phyloP scores from a whole-genome alignment of 495 filamentous ascomycete genomes.

The Glonium stellatum region DNA sequence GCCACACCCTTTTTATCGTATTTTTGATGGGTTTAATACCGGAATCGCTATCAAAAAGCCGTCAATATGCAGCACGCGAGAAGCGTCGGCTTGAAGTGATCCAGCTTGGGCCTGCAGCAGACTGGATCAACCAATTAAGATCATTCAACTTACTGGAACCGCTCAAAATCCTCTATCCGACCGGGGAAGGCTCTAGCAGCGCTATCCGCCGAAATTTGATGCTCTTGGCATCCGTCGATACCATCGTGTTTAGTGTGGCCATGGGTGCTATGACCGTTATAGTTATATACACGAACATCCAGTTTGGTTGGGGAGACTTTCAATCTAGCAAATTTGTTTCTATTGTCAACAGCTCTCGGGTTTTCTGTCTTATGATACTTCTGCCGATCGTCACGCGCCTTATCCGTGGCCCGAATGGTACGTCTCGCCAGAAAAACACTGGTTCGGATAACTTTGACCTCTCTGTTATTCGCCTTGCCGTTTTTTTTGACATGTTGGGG shows the following conservation, averaged over 20 bases:
- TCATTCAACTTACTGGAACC: slow-evolving; percentile 60
- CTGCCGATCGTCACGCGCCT: slow-evolving; percentile 66
- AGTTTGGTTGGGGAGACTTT: slow-evolving; percentile 74
- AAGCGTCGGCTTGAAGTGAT: slow-evolving; percentile 43
- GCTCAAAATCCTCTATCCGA: slow-evolving; percentile 69
- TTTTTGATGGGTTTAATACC: slow-evolving; percentile 65
- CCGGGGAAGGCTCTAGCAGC: slow-evolving; percentile 51
- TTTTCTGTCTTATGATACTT: slow-evolving; percentile 63
- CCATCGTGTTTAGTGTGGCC: slow-evolving; percentile 67
- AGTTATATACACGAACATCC: slow-evolving; percentile 68
- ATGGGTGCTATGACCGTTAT: slow-evolving; percentile 74
- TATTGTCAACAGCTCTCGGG: slow-evolving; percentile 64
- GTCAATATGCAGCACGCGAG: slow-evolving; percentile 60
- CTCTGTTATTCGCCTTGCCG: slow-evolving; percentile 61
- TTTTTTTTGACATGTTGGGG: slow-evolving; percentile 72
- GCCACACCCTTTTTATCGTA: slow-evolving; percentile 62
- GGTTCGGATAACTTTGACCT: slow-evolving; percentile 81
- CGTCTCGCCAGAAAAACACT: slow-evolving; percentile 38
- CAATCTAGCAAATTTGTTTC: slow-evolving; percentile 74
- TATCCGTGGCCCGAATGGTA: slow-evolving; percentile 49
- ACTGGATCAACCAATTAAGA: slow-evolving; percentile 42
- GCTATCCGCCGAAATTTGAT: slow-evolving; percentile 70
- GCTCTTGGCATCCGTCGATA: slow-evolving; percentile 71
- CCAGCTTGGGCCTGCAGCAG: slow-evolving; percentile 25
- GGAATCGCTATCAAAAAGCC: slow-evolving; percentile 67